Evolutionary conservation across 345 rosid species (phyloP), one percentile per base, ranked within the genome.

Genomic region (Arabis alpina): DNA sequence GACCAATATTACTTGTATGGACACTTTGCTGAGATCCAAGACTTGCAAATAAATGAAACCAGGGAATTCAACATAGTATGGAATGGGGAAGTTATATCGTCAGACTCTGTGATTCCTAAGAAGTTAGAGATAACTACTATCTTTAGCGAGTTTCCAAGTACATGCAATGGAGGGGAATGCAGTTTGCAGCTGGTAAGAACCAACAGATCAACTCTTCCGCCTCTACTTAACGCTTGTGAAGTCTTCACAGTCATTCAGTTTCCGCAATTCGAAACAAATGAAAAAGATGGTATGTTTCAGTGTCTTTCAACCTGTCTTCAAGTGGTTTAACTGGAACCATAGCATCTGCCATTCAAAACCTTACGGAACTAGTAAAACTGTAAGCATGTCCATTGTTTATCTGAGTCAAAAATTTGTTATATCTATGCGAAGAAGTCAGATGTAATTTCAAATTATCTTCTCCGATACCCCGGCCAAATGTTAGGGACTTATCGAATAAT

Each of bases 401-500:
- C 0, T 0, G 25, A 19, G 32, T 14, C 4, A 12, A 36, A 3
- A 41, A 4, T 0, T 36, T 47, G 4, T 16, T 55, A 54, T 14
- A 55, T 19, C 10, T 45, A 30, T 14, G 39, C 25, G 4, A 62
- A 61, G 2, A 41, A 61, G 16, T 62, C 25, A 1, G 2, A 23
- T 27, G 37, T 11, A 8, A 3, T 5, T 49, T 41, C 27, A 36
- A 11, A 23, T 34, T 50, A 8, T 66, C 61, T 49, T 9, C 10
- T 52, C 10, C n/a, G n/a, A n/a, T n/a, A n/a, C n/a, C n/a, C n/a
- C n/a, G n/a, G n/a, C n/a, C 34, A 54, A 66, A 47, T 19, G 16
- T 16, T 42, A 89, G 96, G 80, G 93, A 87, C 64, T 75, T 87
- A 13, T 90, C 91, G 0, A 73, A 76, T 57, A 87, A 84, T 50